Evolutionary conservation across 371 early-diverging fungal genomes (phyloP), one percentile per base, ranked within the genome.

Genomic region (Mortierella polycephala): DNA sequence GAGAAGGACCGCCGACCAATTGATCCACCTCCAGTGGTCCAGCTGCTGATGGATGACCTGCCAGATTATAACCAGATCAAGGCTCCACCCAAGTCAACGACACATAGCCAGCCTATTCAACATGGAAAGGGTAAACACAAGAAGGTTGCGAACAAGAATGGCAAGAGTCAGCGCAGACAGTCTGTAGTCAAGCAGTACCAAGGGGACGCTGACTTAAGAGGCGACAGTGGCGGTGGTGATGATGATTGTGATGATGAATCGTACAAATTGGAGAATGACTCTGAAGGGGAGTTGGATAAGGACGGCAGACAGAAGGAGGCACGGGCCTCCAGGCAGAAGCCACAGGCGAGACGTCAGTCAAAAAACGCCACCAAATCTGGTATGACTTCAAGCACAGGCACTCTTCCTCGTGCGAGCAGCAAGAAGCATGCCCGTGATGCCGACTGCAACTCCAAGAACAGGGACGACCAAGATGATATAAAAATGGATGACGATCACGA

Each of bases 1-100:
- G 94, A 94, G 60, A 95, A 92, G 67, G 91, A 89, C 67, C 81
- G 91, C 64, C 81, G 91, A 21, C 90, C 90, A 2, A 85, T 91
- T 56, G 90, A 90, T 68, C 91, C 91, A 12, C 89, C 91, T 8
- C 90, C 90, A 5, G 87, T 91, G 65, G 85, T 88, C 14, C 87
- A 89, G 61, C 62, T 91, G 21, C 64, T 87, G 54, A 81, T 89
- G 6, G 81, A 77, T 18, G 84, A 88, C 13, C 41, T 20, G 18
- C 65, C 65, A 30, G 16, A 47, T 7, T 67, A 67, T 42, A 59
- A 67, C 18, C 54, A 60, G 41, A 21, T 60, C 21, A 59, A 67
- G 47, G 30, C 47, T 7, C 58, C 66, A 2, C 57, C 57, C 11
- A 57, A 58, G 41, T 58, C 55, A 16, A 53, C 44, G 2, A n/a